Evolutionary conservation across 148 eudicot species (phyloP).

Genomic region (Agrostemma githago): DNA sequence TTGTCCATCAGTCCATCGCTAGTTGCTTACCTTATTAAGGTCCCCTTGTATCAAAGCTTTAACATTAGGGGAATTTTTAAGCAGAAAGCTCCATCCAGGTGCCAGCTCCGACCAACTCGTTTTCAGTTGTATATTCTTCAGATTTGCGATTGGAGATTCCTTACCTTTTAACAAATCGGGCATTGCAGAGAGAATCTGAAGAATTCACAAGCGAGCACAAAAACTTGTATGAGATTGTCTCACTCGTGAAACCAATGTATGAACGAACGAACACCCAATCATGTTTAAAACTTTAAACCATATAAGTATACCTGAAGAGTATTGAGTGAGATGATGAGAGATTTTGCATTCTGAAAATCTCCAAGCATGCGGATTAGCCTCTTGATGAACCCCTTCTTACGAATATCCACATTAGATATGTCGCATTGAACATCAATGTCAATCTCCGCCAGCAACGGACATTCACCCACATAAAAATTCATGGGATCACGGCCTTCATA

Average conservation of each 20-base stretch:
- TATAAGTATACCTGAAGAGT: neutral
- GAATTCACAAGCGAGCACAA: neutral
- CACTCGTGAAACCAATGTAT: too few relatives aligned
- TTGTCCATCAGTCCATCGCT: too few relatives aligned
- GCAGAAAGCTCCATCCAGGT: neutral
- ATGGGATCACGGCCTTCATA: neutral
- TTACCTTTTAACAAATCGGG: neutral
- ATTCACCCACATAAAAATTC: neutral
- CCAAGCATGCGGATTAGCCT: slow-evolving; percentile 2
- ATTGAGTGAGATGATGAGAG: neutral
- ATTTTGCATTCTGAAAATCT: neutral
- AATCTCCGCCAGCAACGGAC: neutral
- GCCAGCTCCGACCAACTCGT: neutral
- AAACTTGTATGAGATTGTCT: too few relatives aligned
- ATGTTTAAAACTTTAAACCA: neutral
- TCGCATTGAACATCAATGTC: neutral
- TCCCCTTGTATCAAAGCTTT: neutral
- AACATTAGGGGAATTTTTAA: neutral
- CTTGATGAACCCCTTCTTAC: neutral
- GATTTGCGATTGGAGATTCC: slow-evolving; percentile 4
- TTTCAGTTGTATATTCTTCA: neutral
- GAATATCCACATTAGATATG: neutral
- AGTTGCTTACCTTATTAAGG: neutral
- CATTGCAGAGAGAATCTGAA: slow-evolving; percentile 3
- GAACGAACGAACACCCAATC: neutral